Evolutionary conservation across 2,329 filamentous ascomycete genomes (phyloP), one percentile per base, ranked within the genome.

Genomic region (Trichoderma atrobrunneum): DNA sequence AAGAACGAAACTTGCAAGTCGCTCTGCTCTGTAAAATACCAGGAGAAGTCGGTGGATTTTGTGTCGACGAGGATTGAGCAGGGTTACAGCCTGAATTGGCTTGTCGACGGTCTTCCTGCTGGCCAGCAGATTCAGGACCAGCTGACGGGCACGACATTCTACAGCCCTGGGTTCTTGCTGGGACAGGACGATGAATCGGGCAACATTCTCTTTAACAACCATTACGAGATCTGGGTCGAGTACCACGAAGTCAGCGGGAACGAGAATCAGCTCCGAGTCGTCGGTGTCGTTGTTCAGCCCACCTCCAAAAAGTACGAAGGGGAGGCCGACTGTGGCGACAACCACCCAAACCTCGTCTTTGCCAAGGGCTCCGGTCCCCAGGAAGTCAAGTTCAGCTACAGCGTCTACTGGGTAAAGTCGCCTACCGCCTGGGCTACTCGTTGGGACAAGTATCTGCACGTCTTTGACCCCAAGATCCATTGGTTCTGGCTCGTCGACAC

Each of bases 401-500:
- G 92, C 75, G 93, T 98, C 16, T 92, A 91, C 82, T 99, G 96
- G 96, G 88, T 87, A 72, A 89, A 90, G 76, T 98, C 94, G 0
- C 79, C 87, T 1, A 98, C 95, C 1, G 93, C 92, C 1, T 99
- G 97, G 91, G 96, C 96, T 32, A 99, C 96, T 14, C 90, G 96
- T 75, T 99, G 96, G 96, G 96, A 99, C 86, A 98, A 97, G 83
- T 98, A 98, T 80, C 87, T 99, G 43, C 95, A 98, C 79, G 95
- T 99, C 34, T 97, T 95, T 79, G 95, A 98, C 81, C 95, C 96
- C 67, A 97, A 96, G 85, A 98, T 99, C 77, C 96, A 99, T 82
- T 99, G 96, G 96, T 97, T 98, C 85, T 98, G 95, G 73, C 90
- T 99, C 64, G 93, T 98, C 83, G 97, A 97, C 82, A 98, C 95